Conservation (phyloP, 495 filamentous ascomycete genomes). For the Evernia prunastri region DNA sequence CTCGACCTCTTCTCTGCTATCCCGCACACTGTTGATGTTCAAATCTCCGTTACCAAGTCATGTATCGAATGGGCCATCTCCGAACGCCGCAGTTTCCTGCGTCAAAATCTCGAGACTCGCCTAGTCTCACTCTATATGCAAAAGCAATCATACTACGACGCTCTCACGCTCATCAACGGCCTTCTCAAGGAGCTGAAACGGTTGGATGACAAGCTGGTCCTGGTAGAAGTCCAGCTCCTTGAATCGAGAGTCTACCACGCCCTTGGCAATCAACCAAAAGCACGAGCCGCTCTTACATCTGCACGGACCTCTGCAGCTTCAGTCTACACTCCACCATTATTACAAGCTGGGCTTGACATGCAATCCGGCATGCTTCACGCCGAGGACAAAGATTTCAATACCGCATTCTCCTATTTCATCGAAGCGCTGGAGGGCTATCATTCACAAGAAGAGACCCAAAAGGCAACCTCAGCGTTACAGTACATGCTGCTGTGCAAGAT, state of each 20-base stretch:
- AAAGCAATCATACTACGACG: slow-evolving; percentile 93
- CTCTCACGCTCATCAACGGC: slow-evolving; percentile 90
- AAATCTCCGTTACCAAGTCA: slow-evolving; percentile 88
- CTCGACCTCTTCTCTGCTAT: slow-evolving; percentile 92
- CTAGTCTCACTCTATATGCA: slow-evolving; percentile 91
- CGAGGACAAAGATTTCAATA: slow-evolving; percentile 98
- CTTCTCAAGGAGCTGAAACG: slow-evolving; percentile 94
- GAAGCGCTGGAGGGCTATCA: slow-evolving; percentile 97
- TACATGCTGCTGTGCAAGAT: slow-evolving; percentile 99
- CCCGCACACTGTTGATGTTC: slow-evolving; percentile 86
- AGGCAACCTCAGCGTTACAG: slow-evolving; percentile 87
- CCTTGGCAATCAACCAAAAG: slow-evolving; percentile 92
- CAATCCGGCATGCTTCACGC: slow-evolving; percentile 98
- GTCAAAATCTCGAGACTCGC: slow-evolving; percentile 95
- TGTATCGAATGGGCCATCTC: slow-evolving; percentile 99
- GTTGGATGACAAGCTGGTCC: slow-evolving; percentile 93
- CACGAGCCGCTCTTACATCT: slow-evolving; percentile 86
- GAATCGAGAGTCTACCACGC: slow-evolving; percentile 97
- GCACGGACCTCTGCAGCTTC: slow-evolving; percentile 91
- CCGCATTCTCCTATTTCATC: slow-evolving; percentile 97
- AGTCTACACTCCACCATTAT: slow-evolving; percentile 90
- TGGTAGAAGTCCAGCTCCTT: slow-evolving; percentile 97
- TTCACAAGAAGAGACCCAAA: slow-evolving; percentile 75
- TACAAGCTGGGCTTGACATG: slow-evolving; percentile 97
- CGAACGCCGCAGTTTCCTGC: slow-evolving; percentile 87